Evolutionary conservation across 352 stramenopile species (phyloP), one percentile per base, ranked within the genome.

Genomic region (Stephanocyclus meneghinianus): DNA sequence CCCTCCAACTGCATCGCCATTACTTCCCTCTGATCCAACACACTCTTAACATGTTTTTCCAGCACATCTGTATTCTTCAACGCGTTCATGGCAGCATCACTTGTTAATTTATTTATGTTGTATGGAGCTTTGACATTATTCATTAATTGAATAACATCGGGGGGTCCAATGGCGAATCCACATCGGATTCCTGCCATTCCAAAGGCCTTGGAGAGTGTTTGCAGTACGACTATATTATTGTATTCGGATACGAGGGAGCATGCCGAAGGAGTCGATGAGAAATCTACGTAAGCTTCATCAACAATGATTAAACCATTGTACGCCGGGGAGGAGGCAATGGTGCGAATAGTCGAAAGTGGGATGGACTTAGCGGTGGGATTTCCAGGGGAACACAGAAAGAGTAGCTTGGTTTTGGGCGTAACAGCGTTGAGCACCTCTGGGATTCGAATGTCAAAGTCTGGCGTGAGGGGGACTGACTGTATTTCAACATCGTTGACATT

Each of bases 51-150:
- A 68, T 93, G 90, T 45, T 78, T 85, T 50, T 89, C 63, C 66
- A 93, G 78, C 11, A 69, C 56, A 16, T 71, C 26, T 47, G 74
- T 71, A 72, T 81, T 83, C 30, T 90, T 82, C 63, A 96, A 80
- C 21, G 91, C 91, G 79, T 93, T 92, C 15, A 85, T 71, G 10
- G 92, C 92, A 15, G 94, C 80, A 75, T 92, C 94, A 53, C 94
- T 92, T 4, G 96, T 98, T 35, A 99, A 87, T 74, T 97, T 97
- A 92, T 97, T 99, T 68, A 99, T 96, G 90, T 99, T 99, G 91
- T 99, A 99, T 15, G 96, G 97, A n/a, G 96, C 96, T 87, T 99
- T 99, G 70, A 98, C 95, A 80, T 98, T 99, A 89, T 99, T 99
- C 71, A 99, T 95, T 44, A 98, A 92, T 88, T 98, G 94, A 81